Evolutionary conservation across 148 eudicot genomes (phyloP), one percentile per base, ranked within the genome.

Genomic region (Drosera capensis): DNA sequence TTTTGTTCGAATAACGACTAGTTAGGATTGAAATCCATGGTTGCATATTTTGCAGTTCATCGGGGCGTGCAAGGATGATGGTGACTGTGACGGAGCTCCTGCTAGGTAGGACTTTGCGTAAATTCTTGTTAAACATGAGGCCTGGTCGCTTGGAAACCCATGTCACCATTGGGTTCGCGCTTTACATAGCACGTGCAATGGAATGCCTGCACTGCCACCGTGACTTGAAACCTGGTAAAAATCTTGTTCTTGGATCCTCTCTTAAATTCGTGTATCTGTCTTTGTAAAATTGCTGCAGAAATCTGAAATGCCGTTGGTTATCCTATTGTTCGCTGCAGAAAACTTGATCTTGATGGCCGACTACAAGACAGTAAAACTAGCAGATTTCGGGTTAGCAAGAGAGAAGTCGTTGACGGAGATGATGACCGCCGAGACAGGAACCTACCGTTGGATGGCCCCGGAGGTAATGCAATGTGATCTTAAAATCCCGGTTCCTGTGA

Each of bases 371-470:
- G 60, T 78, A 16, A 78, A 78, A 48, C 78, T 78, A 5, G 86
- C 72, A 45, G 86, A 78, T 70, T 78, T 78, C 50, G 86, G 86
- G 59, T 73, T 78, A 58, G 86, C 86, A 22, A 67, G 86, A 56
- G 86, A 78, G 59, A 80, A 74, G 60, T 55, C 80, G 8, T 48
- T 78, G 45, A 71, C 77, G 14, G 80, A 78, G 67, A 71, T 78
- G 80, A 78, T 73, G 85, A 78, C 80, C 5, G 77, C 80, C 22
- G 85, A 78, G 63, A 74, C 80, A 8, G 85, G 85, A 26, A 78
- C 85, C 0, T 73, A 74, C 9, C 4, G 31, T 3, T 28, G 31
- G 31, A 28, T 74, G 86, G 86, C 86, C 47, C 84, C 86, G 7
- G 86, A 78, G 86, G 86, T 42, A 16, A 16, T 14, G 19, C 12